Base-by-base conservation (phyloP, 129 eudicot genomes). In the Centrapalus pauciflorus region DNA sequence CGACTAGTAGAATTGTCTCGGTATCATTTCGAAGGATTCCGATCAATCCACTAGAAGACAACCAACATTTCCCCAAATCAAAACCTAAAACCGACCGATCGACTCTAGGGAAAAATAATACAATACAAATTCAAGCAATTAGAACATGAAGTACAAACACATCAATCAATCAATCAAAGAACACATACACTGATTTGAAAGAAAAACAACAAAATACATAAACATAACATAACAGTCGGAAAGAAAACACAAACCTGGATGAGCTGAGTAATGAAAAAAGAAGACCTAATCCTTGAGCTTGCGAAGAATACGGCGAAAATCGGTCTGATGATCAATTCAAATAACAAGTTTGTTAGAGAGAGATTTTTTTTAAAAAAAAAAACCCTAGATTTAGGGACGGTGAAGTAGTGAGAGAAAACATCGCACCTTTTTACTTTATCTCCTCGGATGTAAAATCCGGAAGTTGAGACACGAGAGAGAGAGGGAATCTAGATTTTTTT, bases 341-440 rank as follows among this genome's bases (percentile, higher is more conserved):
- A 72, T n/a, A 51, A 27, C 13, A 2, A 67, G 35, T 30, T n/a
- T 10, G 55, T 16, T 51, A 64, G 61, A 29, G 29, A 11, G 61
- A 62, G 32, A 43, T n/a, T n/a, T n/a, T n/a, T n/a, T n/a, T n/a
- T n/a, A n/a, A n/a, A n/a, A n/a, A 56, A 43, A 43, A 26, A 24
- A 76, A 58, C 77, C 85, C 86, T 84, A 83, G 82, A 80, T 82
- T 72, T 75, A 62, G 78, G 85, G 84, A 75, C 79, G 74, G 43
- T 33, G 17, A 32, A 76, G 70, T 40, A 72, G 67, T 58, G 23
- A 68, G 48, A 72, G 77, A 64, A 38, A 25, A 26, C 9, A 25
- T 71, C 75, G 65, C 19, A 79, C 88, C 83, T 56, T 82, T n/a
- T n/a, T n/a, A n/a, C n/a, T n/a, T 70, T 72, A 45, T 72, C 73